These are phyloP conservation scores for Sarocladium oryzae DNA, from an alignment of 2,329 filamentous ascomycete species.

Conservation along the genomic window DNA sequence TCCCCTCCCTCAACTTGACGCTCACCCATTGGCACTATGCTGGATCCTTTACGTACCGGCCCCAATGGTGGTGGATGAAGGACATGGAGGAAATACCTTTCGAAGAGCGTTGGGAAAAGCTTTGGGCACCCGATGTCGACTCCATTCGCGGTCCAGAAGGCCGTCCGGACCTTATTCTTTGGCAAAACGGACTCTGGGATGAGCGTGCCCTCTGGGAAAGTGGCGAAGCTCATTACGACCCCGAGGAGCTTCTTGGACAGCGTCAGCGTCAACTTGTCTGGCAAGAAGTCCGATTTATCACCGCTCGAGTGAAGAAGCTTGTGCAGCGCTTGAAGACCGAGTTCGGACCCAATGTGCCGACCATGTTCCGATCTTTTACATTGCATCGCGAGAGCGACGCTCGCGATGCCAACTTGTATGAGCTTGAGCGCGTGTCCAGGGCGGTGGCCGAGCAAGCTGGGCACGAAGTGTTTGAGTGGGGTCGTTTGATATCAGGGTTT, in stretches of 20 bases:
- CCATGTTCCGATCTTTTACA: slow-evolving; percentile 7
- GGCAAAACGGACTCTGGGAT: slow-evolving; percentile 8
- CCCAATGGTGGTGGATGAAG: slow-evolving; percentile 9
- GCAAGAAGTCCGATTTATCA: slow-evolving; percentile 8
- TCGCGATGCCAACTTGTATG: slow-evolving; percentile 5
- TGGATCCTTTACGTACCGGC: slow-evolving; percentile 3
- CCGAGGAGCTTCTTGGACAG: not conserved
- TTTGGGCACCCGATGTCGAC: not conserved
- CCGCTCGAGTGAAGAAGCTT: slow-evolving; percentile 7
- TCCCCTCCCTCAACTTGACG: slow-evolving; percentile 3
- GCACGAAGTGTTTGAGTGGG: slow-evolving; percentile 9
- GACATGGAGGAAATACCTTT: slow-evolving; percentile 8
- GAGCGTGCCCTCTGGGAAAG: slow-evolving; percentile 8
- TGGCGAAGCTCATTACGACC: slow-evolving; percentile 6
- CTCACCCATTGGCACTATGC: slow-evolving; percentile 8
- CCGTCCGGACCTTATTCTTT: slow-evolving; percentile 1
- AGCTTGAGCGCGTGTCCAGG: slow-evolving; percentile 5
- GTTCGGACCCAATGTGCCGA: slow-evolving; percentile 4
- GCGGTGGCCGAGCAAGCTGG: slow-evolving; percentile 8
- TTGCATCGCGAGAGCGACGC: slow-evolving; percentile 6
- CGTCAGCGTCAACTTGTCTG: slow-evolving; percentile 8
- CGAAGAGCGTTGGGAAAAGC: slow-evolving; percentile 6
- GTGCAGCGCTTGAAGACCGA: not conserved
- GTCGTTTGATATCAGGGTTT: slow-evolving; percentile 4
- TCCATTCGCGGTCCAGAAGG: not conserved